Conservation (phyloP, 306 rosid species). For the Citrullus amarus region DNA sequence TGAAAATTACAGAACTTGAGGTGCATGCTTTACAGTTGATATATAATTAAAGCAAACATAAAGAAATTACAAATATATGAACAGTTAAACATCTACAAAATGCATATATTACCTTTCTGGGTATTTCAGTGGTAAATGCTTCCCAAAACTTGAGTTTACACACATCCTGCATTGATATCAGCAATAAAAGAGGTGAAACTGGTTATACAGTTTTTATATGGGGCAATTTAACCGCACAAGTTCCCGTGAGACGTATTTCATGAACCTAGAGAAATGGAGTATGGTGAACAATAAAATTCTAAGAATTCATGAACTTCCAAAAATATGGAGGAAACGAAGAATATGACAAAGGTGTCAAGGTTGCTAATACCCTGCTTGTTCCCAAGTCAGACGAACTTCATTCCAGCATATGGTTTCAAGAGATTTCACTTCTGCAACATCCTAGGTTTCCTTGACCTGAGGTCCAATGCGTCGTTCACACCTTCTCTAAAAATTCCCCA, state of each 20-base stretch:
- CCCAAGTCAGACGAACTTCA: background rate
- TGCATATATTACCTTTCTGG: constrained; percentile 23
- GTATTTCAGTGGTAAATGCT: constrained; percentile 25
- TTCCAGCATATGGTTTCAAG: background rate
- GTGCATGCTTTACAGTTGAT: background rate
- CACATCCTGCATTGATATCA: constrained; percentile 25
- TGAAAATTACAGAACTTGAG: background rate
- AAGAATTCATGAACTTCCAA: background rate
- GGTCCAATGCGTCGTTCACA: background rate
- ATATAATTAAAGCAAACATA: background rate
- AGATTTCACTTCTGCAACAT: background rate
- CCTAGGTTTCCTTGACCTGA: background rate
- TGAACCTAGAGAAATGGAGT: background rate
- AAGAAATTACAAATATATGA: background rate
- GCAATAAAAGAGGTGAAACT: constrained; percentile 8
- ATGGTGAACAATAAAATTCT: background rate
- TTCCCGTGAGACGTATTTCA: background rate
- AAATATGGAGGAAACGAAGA: background rate
- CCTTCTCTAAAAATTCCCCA: background rate
- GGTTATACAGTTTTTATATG: background rate
- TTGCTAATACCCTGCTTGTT: background rate
- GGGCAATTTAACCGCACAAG: background rate
- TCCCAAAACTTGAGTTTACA: constrained; percentile 17
- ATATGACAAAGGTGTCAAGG: background rate
- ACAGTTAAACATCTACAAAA: background rate